Evolutionary conservation across 192 early-diverging fungal genomes (phyloP), one percentile per base, ranked within the genome.

Genomic region (Phlyctochytrium bullatum): DNA sequence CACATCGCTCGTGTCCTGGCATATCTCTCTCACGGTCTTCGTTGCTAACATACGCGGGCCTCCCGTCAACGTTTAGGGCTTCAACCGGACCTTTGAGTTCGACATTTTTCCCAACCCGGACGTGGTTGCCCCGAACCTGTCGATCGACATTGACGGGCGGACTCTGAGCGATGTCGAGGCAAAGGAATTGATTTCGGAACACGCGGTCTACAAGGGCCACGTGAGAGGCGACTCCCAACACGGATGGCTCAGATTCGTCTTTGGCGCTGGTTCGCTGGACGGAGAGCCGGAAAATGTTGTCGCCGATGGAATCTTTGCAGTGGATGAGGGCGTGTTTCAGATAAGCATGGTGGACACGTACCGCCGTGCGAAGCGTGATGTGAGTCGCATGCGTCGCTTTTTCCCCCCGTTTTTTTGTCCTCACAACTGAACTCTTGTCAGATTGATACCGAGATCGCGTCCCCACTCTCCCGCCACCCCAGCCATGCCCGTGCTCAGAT

Each of bases 371-470:
- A 57, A 27, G 25, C 12, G 54, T 10, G 54, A 57, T 57, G 40
- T 47, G 40, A 47, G 40, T 47, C 20, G 40, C 6, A 20, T 47
- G 10, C 6, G 40, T 14, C 40, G 20, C 40, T 47, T 47, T 47
- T 47, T 47, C 40, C 10, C 40, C 40, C 6, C 20, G 40, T 14
- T 20, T 6, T 47, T 47, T 47, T 6, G 40, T 47, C 40, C 40
- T 14, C 40, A 47, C 40, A 47, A 47, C 40, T 47, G 40, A 47
- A 12, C 20, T 60, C 32, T 33, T 29, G 40, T 0, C 64, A 75
- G 74, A 17, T 67, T 25, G 78, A 80, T 53, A 57, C 76, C 2
- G 63, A 73, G 36, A 61, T 76, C 20, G 74, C 66, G 4, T 52
- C 68, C 0, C 62, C 78, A 0, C 53, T 35, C 25, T 75, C 74